These are phyloP conservation scores for Dianthus caryophyllus DNA, from an alignment of 148 eudicot genomes.

Conservation along the genomic window DNA sequence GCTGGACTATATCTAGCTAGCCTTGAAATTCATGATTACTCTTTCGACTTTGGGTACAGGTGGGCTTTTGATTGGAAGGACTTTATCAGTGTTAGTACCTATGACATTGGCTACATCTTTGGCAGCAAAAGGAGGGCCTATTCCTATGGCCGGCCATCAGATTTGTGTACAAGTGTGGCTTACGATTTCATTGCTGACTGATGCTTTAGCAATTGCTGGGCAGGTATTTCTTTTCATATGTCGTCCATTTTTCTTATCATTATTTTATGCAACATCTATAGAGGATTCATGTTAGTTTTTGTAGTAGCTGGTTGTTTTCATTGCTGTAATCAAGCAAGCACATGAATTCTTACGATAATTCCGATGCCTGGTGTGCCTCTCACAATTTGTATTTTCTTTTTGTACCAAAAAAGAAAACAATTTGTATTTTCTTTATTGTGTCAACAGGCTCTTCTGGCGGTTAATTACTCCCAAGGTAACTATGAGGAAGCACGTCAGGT, in stretches of 20 bases:
- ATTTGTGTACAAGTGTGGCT: conserved; percentile 87
- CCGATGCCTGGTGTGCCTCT: background rate
- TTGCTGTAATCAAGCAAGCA: too few species aligned
- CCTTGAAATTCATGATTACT: background rate
- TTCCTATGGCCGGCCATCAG: conserved; percentile 91
- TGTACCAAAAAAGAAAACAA: too few species aligned
- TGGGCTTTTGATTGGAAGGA: conserved; percentile 70
- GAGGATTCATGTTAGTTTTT: too few species aligned
- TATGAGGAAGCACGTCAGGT: conserved; percentile 69
- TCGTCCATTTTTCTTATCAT: too few species aligned
- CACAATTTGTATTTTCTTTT: background rate
- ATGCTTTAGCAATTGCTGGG: conserved; percentile 94
- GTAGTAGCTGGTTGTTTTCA: too few species aligned
- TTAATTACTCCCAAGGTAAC: conserved; percentile 63
- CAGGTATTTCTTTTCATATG: conserved; percentile 41
- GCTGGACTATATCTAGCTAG: background rate
- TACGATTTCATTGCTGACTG: conserved; percentile 89
- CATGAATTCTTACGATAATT: background rate
- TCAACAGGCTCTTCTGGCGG: conserved; percentile 79
- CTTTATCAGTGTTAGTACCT: conserved; percentile 69
- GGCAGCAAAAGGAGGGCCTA: conserved; percentile 87
- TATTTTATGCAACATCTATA: too few species aligned
- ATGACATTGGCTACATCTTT: conserved; percentile 82
- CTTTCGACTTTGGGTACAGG: conserved; percentile 38
- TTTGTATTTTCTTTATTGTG: background rate